Evolutionary conservation across 768 basidiomycete species (phyloP).

Genomic region (Pisolithus marmoratus): DNA sequence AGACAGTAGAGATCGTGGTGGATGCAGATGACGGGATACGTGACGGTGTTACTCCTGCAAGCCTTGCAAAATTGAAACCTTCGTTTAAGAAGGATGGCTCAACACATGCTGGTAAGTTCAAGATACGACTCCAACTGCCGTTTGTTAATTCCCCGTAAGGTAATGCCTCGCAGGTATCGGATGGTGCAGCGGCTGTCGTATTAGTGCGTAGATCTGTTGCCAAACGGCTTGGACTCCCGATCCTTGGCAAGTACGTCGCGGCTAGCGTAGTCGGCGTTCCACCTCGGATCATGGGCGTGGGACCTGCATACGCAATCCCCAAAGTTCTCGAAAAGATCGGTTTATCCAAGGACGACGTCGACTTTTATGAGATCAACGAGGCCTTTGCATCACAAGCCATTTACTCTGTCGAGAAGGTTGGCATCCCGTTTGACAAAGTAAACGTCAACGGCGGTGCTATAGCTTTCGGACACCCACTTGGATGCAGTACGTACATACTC

Average conservation of each 20-base stretch:
- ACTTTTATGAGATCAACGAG: constrained; percentile 92
- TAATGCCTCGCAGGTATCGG: constrained; percentile 87
- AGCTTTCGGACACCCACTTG: constrained; percentile 84
- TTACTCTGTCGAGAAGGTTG: constrained; percentile 63
- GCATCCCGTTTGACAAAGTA: constrained; percentile 71
- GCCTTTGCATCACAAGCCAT: constrained; percentile 85
- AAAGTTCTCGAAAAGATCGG: constrained; percentile 62
- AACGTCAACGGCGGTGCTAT: constrained; percentile 88
- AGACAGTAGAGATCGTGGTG: constrained; percentile 61
- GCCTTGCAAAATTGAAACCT: constrained; percentile 77
- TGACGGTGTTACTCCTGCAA: constrained; percentile 77
- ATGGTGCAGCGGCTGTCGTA: constrained; percentile 88
- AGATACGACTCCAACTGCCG: neutral
- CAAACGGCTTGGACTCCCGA: constrained; percentile 73
- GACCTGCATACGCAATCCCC: constrained; percentile 86
- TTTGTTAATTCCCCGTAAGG: constrained; percentile 28
- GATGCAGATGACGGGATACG: constrained; percentile 83
- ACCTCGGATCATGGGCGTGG: constrained; percentile 87
- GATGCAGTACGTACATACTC: constrained; percentile 60
- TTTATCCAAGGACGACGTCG: constrained; percentile 63
- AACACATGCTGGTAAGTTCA: constrained; percentile 61
- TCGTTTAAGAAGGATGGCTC: constrained; percentile 71
- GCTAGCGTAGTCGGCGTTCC: constrained; percentile 73
- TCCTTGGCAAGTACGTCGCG: constrained; percentile 80
- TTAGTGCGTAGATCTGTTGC: constrained; percentile 77